Base-by-base conservation (phyloP, 306 rosid species). In the Betula pendula region DNA sequence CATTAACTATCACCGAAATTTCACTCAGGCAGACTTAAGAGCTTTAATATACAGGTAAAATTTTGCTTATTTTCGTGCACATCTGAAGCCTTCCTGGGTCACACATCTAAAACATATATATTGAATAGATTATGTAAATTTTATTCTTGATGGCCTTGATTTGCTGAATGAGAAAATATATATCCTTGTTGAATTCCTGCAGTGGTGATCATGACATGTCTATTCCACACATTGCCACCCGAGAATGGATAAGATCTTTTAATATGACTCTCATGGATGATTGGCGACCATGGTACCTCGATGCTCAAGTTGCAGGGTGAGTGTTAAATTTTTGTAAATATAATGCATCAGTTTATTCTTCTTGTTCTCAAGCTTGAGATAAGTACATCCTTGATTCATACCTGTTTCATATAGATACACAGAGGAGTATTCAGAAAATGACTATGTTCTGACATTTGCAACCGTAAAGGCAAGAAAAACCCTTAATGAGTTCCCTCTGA, bases 201-300 rank as follows among this genome's bases (percentile, higher is more conserved):
- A 65, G 70, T 65, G 70, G 70, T 19, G 70, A 65, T 65, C 70
- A 65, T 65, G 70, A 65, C 70, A 65, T 65, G 70, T 65, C 70
- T 19, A 65, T 65, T 65, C 70, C 70, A 38, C 70, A 35, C 48
- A 35, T 19, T 35, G 47, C 16, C 70, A 65, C 70, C n/a, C 24
- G 70, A 19, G 25, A n/a, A 65, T 65, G 70, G 70, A 65, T 65
- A 38, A 3, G 27, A 65, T 65, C 70, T 3, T 65, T 65, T n/a
- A 65, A 65, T 40, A 65, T 65, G 70, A 65, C 70, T 19, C 16
- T 65, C 10, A 65, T 65, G 70, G 48, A 65, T 65, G 70, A 16
- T 8, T 65, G 70, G 70, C 70, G 70, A 19, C 25, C 70, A 11
- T 65, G 70, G 70, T 65, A 35, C 45, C 14, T 65, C 44, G 70